A percentile compares a stretch with the other conserved stretches of the same genome.
Evolutionary conservation across 345 rosid genomes (phyloP).

Genomic region (Corymbia maculata): DNA sequence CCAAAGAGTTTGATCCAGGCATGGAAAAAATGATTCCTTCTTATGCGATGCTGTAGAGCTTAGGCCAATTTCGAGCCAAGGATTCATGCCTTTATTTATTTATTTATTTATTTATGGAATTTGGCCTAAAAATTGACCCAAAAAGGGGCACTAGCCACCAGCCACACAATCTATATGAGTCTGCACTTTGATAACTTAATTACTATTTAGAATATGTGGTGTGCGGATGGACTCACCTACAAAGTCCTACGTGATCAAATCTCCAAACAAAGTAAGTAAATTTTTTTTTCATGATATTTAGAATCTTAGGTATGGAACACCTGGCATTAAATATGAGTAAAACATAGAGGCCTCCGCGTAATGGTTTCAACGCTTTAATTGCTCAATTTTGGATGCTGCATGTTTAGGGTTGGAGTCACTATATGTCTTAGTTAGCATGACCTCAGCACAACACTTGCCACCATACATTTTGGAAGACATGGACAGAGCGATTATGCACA

Average conservation of each 20-base stretch:
- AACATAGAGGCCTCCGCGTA: background rate
- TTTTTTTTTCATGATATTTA: background rate
- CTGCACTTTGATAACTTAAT: too few relatives aligned
- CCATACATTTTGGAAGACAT: too few relatives aligned
- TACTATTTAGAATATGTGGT: too few relatives aligned
- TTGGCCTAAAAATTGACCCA: background rate
- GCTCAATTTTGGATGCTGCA: background rate
- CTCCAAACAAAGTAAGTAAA: background rate
- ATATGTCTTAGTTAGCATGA: background rate
- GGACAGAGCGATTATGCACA: background rate
- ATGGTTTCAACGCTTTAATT: background rate
- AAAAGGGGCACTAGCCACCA: too few relatives aligned
- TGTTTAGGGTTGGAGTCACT: background rate
- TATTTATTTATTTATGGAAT: too few relatives aligned
- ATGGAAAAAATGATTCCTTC: background rate
- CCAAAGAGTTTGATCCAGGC: background rate
- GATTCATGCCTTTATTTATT: background rate
- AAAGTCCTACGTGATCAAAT: background rate
- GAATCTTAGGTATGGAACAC: background rate
- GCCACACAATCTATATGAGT: too few relatives aligned
- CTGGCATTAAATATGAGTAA: background rate
- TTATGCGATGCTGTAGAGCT: background rate
- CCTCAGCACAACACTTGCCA: background rate
- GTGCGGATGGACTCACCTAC: background rate
- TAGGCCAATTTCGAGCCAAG: background rate